Evolutionary conservation across 202 grass and related monocot species (phyloP).

Genomic region (Schoenoplectus tabernaemontani): DNA sequence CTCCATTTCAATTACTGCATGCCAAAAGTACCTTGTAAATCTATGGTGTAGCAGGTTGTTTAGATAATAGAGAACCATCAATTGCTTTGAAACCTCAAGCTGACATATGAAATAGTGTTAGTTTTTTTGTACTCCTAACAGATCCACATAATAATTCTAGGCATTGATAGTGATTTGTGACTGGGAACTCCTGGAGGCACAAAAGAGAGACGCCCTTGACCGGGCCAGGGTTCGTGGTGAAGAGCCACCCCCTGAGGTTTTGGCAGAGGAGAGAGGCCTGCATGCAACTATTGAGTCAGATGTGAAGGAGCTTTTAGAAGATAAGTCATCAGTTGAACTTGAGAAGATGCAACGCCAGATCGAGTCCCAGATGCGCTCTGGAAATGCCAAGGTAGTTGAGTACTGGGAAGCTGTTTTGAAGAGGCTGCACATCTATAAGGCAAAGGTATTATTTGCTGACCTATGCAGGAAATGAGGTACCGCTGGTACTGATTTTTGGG

Average conservation of each 20-base stretch:
- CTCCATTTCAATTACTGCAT: too few species aligned
- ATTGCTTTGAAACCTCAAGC: not conserved
- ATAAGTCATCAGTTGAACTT: conserved; percentile 55
- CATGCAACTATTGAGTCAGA: conserved; percentile 87
- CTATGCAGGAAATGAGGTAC: conserved; percentile 13
- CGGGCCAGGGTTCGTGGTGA: conserved; percentile 96
- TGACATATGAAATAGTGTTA: not conserved
- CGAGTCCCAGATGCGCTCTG: conserved; percentile 90
- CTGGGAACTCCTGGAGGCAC: conserved; percentile 80
- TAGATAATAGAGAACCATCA: not conserved
- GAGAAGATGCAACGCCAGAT: conserved; percentile 88
- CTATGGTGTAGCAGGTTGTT: not conserved
- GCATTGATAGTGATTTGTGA: conserved; percentile 87
- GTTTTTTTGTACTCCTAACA: not conserved
- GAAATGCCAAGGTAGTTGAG: conserved; percentile 94
- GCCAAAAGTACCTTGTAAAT: not conserved
- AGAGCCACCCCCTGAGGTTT: conserved; percentile 74
- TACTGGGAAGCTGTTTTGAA: conserved; percentile 98
- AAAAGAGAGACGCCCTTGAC: conserved; percentile 78
- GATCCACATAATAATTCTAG: conserved; percentile 31
- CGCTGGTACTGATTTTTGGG: not conserved
- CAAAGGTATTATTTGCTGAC: conserved; percentile 59
- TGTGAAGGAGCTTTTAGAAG: conserved; percentile 83
- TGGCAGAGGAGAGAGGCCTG: conserved; percentile 87
- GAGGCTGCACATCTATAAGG: conserved; percentile 92